These are phyloP conservation scores for Hyphopichia fennica DNA, from an alignment of 1,139 yeast species.

Conservation along the genomic window DNA sequence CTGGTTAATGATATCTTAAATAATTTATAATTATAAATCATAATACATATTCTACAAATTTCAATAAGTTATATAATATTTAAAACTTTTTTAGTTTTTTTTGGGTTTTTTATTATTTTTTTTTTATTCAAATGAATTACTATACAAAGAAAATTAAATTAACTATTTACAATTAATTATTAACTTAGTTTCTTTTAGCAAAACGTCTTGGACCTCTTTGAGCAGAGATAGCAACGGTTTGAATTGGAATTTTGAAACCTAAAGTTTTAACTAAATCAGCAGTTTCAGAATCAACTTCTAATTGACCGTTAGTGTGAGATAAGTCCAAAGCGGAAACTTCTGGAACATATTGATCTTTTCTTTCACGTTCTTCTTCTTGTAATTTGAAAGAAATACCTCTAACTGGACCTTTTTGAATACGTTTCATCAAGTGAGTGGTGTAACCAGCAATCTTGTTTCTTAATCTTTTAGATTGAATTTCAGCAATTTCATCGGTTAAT, in stretches of 20 bases:
- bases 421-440: constrained; percentile 99
- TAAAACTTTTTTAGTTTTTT: not conserved
- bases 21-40: constrained; percentile 3
- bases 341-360: constrained; percentile 99
- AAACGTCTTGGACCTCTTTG: constrained; percentile 93
- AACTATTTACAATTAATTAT: not conserved
- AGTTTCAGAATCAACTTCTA: constrained; percentile 98
- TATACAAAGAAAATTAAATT: not conserved
- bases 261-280: constrained; percentile 93
- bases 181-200: constrained; percentile 84
- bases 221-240: constrained; percentile 89
- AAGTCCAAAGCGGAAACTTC: constrained; percentile 99
- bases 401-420: constrained; percentile 99
- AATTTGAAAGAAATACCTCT: constrained; percentile 99
- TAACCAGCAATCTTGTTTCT: constrained; percentile 99
- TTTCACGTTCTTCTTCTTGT: constrained; percentile 99
- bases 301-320: constrained; percentile 93
- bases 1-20: constrained; percentile 1
- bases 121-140: not conserved
- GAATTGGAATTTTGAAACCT: constrained; percentile 94
- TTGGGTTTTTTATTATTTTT: not conserved
- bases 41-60: too few relatives aligned
- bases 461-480: constrained; percentile 98
- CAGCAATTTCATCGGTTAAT: constrained; percentile 97
- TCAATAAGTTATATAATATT: not conserved